Base-by-base conservation (phyloP, 345 rosid genomes). In the Syzygium oleosum region DNA sequence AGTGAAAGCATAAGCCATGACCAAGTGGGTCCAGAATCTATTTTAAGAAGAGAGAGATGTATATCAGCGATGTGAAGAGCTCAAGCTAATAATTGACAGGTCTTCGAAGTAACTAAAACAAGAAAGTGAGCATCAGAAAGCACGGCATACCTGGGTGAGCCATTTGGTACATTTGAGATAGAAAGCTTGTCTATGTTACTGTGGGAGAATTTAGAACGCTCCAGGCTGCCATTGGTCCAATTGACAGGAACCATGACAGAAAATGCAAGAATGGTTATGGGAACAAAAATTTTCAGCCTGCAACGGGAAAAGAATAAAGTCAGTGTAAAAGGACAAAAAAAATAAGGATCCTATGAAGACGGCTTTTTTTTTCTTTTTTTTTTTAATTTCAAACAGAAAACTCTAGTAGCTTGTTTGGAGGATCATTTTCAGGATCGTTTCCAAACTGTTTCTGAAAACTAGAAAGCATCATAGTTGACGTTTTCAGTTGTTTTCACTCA, bases 1-100 rank as follows among this genome's bases (percentile, higher is more conserved):
- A n/a, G 95, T 96, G 87, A 96, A 94, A 85, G 87, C 95, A 92
- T 96, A 97, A 56, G 99, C 98, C 97, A 95, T 95, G 53, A 93
- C 94, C 86, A 96, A 87, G 94, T 96, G 99, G 61, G 95, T 94
- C 99, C 99, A 97, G 90, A 97, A 96, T 91, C 99, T 97, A 93
- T 89, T 88, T 85, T 88, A 84, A 38, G 21, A 38, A 19, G 49
- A 5, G 80, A 34, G 49, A 73, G 80, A 84, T 84, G 43, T 31
- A 51, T 5, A 84, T 52, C 31, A 84, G 41, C 34, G 31, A 84
- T 31, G 49, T 85, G 52, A 85, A 53, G 27, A 73, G 11, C 80
- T 34, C 59, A 7, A 52, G 22, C 63, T 49, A 38, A 61, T 73
- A 14, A 80, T 31, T 53, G 43, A 85, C 41, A 22, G 83, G 51